Conservation (phyloP, 805 yeast species). For the Nakazawaea ambrosiae region DNA sequence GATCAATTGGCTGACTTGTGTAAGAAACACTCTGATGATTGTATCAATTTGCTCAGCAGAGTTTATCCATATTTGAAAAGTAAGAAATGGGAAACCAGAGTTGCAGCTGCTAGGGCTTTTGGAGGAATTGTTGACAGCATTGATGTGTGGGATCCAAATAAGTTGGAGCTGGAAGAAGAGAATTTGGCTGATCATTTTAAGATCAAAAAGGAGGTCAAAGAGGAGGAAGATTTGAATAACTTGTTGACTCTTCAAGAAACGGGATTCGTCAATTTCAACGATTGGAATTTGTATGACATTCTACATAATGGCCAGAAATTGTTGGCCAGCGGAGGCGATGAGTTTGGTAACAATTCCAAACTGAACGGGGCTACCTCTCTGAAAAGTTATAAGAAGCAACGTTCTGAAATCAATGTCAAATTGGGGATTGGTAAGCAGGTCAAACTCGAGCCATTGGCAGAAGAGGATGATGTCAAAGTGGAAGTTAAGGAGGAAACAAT, state of each 20-base stretch:
- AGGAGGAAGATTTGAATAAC: conserved; percentile 24
- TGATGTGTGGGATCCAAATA: conserved; percentile 78
- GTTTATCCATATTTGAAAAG: conserved; percentile 85
- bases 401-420: conserved; percentile 22
- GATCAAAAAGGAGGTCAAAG: conserved; percentile 17
- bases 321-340: conserved; percentile 56
- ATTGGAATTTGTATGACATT: conserved; percentile 43
- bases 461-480: conserved; percentile 13
- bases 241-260: conserved; percentile 38
- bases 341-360: conserved; percentile 18
- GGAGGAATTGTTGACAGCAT: conserved; percentile 87
- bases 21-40: conserved; percentile 90
- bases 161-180: conserved; percentile 15
- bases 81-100: conserved; percentile 92
- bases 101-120: conserved; percentile 89
- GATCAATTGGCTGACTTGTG: conserved; percentile 94
- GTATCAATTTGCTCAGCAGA: conserved; percentile 71
- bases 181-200: conserved; percentile 13
- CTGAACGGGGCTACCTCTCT: conserved; percentile 4
- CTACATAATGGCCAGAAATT: conserved; percentile 46
- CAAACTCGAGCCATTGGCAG: conserved; percentile 9
- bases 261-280: conserved; percentile 38
- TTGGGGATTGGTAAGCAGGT: conserved; percentile 22
- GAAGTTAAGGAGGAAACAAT: not conserved
- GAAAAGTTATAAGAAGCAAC: conserved; percentile 17